These are phyloP conservation scores for Aureobasidium sp. DNA, from an alignment of 2,329 filamentous ascomycete species.

Conservation along the genomic window DNA sequence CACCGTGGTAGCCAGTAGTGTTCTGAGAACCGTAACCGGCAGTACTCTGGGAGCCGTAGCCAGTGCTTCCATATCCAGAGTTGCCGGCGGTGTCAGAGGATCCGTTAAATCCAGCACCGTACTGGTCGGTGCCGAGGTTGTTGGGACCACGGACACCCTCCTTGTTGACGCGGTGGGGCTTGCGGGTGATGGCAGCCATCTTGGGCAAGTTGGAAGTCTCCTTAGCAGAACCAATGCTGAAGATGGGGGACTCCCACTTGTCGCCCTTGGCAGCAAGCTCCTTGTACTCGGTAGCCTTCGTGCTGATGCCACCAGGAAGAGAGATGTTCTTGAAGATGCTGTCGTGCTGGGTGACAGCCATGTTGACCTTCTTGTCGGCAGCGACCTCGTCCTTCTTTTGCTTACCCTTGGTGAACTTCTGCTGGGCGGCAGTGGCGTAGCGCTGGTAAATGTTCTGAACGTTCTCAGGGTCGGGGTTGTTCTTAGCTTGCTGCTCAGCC, in stretches of 20 bases:
- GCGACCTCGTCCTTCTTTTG: conserved; percentile 59
- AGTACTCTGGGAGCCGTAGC: conserved; percentile 20
- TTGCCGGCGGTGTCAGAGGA: conserved; percentile 10
- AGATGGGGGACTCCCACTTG: conserved; percentile 90
- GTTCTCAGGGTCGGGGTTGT: conserved; percentile 60
- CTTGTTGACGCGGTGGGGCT: conserved; percentile 46
- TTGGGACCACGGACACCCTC: conserved; percentile 29
- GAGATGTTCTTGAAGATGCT: conserved; percentile 86
- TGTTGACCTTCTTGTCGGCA: conserved; percentile 68
- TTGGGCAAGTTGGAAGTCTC: conserved; percentile 66
- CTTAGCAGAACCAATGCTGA: conserved; percentile 72
- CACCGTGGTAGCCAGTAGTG: conserved; percentile 15
- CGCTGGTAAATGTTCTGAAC: conserved; percentile 78
- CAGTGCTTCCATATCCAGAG: conserved; percentile 14
- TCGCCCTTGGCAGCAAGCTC: conserved; percentile 82
- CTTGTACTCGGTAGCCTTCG: conserved; percentile 90
- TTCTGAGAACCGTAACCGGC: conserved; percentile 7
- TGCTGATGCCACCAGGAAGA: conserved; percentile 80
- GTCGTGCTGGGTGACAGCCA: conserved; percentile 79
- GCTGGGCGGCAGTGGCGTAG: conserved; percentile 70
- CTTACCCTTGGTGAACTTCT: conserved; percentile 67
- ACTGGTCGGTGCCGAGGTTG: conserved; percentile 12
- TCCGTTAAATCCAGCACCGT: conserved; percentile 15
- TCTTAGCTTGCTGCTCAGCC: conserved; percentile 57
- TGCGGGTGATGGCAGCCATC: conserved; percentile 48